These are phyloP conservation scores for Myotisia sp. DNA, from an alignment of 2,329 filamentous ascomycete genomes.

Conservation along the genomic window DNA sequence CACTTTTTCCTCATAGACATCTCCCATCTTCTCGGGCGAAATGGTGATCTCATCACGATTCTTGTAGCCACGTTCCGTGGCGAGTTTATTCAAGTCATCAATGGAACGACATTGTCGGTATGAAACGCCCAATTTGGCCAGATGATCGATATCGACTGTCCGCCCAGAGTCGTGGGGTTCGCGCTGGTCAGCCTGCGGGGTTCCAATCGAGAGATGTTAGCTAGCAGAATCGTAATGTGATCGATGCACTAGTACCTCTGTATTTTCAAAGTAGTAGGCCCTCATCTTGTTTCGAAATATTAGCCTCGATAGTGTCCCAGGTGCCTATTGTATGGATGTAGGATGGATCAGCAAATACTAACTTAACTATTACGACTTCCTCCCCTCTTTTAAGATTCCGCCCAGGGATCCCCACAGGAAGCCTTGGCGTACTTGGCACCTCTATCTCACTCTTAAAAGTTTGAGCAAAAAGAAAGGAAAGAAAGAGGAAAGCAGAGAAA, in stretches of 20 bases:
- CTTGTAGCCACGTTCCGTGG: slow-evolving; percentile 64
- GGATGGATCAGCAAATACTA: too few species aligned
- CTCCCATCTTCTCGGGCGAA: slow-evolving; percentile 72
- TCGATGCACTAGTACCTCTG: slow-evolving; percentile 33
- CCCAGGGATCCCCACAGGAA: too few species aligned
- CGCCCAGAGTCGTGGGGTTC: slow-evolving; percentile 75
- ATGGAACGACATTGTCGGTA: slow-evolving; percentile 57
- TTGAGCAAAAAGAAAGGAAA: too few species aligned
- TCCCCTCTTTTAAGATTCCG: too few species aligned
- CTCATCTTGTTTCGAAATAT: slow-evolving; percentile 44
- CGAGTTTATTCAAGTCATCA: slow-evolving; percentile 57
- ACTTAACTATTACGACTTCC: too few species aligned
- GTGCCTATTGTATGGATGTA: too few species aligned
- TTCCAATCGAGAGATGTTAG: not conserved
- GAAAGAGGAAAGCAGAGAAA: too few species aligned
- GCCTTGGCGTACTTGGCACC: too few species aligned
- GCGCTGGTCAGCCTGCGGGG: slow-evolving; percentile 76
- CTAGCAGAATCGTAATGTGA: not conserved
- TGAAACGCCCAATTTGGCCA: slow-evolving; percentile 62
- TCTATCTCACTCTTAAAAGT: too few species aligned
- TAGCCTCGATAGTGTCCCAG: too few species aligned
- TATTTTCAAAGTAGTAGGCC: slow-evolving; percentile 58
- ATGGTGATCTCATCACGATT: slow-evolving; percentile 91
- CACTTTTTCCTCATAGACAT: slow-evolving; percentile 81
- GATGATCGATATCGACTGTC: slow-evolving; percentile 48